A percentile compares a stretch with the other conserved stretches of the same genome.
These are phyloP conservation scores for Dendryphion nanum DNA, from an alignment of 2,329 filamentous ascomycete genomes.

Conservation along the genomic window DNA sequence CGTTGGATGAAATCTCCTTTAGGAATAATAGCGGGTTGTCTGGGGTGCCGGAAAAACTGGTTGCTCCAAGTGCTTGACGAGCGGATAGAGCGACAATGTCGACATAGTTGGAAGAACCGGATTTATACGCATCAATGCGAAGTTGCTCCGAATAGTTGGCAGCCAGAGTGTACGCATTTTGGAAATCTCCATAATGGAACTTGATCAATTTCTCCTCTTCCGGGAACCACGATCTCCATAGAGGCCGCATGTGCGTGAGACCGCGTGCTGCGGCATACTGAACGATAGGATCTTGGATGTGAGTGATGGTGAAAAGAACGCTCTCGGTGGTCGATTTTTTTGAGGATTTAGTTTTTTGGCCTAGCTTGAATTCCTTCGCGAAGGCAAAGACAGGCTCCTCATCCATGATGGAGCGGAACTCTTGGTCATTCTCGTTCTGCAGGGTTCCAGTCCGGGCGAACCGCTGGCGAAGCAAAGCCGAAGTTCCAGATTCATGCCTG, in stretches of 20 bases:
- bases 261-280: constrained; percentile 77
- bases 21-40: constrained; percentile 73
- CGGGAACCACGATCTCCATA: constrained; percentile 76
- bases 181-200: constrained; percentile 76
- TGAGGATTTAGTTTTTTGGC: constrained; percentile 10
- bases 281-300: constrained; percentile 75
- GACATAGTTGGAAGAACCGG: constrained; percentile 71
- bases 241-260: constrained; percentile 71
- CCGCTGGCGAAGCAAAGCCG: constrained; percentile 61
- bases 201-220: constrained; percentile 62
- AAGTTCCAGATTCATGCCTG: constrained; percentile 69
- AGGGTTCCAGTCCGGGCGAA: constrained; percentile 69
- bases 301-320: constrained; percentile 71
- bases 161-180: constrained; percentile 62
- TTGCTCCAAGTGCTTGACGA: constrained; percentile 77
- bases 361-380: constrained; percentile 37
- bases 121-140: constrained; percentile 68
- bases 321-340: constrained; percentile 35
- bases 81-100: constrained; percentile 77
- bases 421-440: constrained; percentile 64
- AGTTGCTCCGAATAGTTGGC: constrained; percentile 72
- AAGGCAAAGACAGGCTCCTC: constrained; percentile 83
- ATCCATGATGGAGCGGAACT: constrained; percentile 70
- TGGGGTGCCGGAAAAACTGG: constrained; percentile 69
- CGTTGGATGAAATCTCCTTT: constrained; percentile 83